Evolutionary conservation across 169 alveolate genomes (phyloP), one percentile per base, ranked within the genome.

Genomic region (Cryptosporidium parvum): DNA sequence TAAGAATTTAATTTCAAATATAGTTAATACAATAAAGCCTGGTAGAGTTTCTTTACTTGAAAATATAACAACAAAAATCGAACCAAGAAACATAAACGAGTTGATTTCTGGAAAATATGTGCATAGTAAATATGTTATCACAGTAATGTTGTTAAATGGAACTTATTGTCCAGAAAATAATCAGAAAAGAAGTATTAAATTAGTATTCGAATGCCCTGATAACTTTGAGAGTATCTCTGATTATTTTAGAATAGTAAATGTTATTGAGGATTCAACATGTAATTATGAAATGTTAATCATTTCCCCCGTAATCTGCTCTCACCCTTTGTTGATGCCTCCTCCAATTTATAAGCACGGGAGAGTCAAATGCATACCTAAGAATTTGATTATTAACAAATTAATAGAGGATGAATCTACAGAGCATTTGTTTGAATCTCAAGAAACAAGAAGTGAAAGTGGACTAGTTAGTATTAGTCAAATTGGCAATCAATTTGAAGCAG

Each of bases 161-260:
- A 65, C 80, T 80, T 0, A 18, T 45, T 80, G 89, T 39, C n/a
- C 5, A 26, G 75, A 80, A 62, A 65, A 42, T 8, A 67, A 67
- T 14, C 23, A 48, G 9, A 21, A 21, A 80, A 80, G 89, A 44
- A 45, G 68, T n/a, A 80, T 65, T 62, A 59, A 65, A 29, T 48
- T 80, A 3, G 75, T 80, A n/a, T 80, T 44, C 29, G 89, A 80
- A 39, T 80, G 89, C n/a, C 89, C 89, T 9, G 80, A 80, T 7
- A 44, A 29, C 33, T 80, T 80, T 48, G 80, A 61, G 31, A 39
- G 44, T 12, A 21, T 59, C 9, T 23, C 80, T 7, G 58, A 59
- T 73, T 80, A 80, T 51, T 80, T 80, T 31, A 59, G 33, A 80
- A 62, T 80, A 62, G 75, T 31, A 29, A 80, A 80, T 29, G 53